Evolutionary conservation across 1,284 basidiomycete genomes (phyloP), one percentile per base, ranked within the genome.

Genomic region (Coniophora puteana): DNA sequence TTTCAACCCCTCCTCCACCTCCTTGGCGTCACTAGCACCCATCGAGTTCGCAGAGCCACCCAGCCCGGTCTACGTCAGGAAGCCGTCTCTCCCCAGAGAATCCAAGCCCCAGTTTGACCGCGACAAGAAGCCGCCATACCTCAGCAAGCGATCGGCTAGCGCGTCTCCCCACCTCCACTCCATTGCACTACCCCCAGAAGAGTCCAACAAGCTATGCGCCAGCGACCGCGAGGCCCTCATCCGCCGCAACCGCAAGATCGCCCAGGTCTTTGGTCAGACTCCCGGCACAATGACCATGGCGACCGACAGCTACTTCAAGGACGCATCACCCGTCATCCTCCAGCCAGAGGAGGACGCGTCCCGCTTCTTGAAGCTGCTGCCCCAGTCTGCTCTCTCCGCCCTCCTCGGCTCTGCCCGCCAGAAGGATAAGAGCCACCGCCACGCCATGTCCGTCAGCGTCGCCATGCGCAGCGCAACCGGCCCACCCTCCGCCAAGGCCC

Each of bases 161-260:
- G 37, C 50, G 20, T 58, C 57, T 12, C 56, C 57, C 10, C 52
- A 49, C 20, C 51, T 57, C 17, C 42, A 29, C 22, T 41, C 41
- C 11, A 16, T 17, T 31, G 33, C 40, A 41, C 43, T 55, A 13
- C 78, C 80, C 0, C 74, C 77, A 2, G n/a, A n/a, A n/a, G 84
- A 82, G 5, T 81, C 78, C 3, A 89, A 89, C 57, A 65, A 73
- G 43, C 77, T 91, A 27, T 68, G 71, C 44, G 65, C 80, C 8
- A 70, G 74, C 17, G 80, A 88, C 50, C 82, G 88, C 17, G 76
- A 83, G 0, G 80, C 86, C 29, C 77, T 86, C 38, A 66, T 91
- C 18, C 71, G 79, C 38, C 81, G 83, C 49, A 78, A 80, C 23
- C 77, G 81, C 52, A 93, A 93, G 62, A 72, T 93, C 29, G 76